Conservation (phyloP, 106 monocot species). For the Allium cepa region DNA sequence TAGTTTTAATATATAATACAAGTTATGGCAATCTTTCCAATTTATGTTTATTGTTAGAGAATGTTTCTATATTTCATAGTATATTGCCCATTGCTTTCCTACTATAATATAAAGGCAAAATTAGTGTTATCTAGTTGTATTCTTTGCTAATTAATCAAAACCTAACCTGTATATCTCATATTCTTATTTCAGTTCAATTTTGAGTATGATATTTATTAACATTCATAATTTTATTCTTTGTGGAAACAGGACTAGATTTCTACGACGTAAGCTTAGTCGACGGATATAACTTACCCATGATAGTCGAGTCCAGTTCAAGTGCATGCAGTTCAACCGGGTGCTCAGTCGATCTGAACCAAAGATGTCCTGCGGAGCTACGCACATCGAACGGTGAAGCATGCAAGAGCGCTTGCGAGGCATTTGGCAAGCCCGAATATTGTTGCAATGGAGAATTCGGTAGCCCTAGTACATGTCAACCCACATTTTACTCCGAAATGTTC, state of each 20-base stretch:
- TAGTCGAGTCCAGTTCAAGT: background rate
- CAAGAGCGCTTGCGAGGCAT: constrained; percentile 31
- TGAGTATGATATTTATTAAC: background rate
- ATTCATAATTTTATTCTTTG: background rate
- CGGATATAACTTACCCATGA: constrained; percentile 25
- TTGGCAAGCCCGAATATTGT: constrained; percentile 24
- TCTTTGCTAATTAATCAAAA: too few relatives aligned
- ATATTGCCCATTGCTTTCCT: too few relatives aligned
- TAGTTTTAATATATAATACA: too few relatives aligned
- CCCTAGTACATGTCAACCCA: constrained; percentile 14
- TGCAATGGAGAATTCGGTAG: constrained; percentile 14
- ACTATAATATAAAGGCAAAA: too few relatives aligned
- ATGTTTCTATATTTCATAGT: too few relatives aligned
- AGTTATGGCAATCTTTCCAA: too few relatives aligned
- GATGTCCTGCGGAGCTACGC: constrained; percentile 28
- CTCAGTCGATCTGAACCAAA: constrained; percentile 28
- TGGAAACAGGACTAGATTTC: constrained; percentile 3
- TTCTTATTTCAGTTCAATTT: background rate
- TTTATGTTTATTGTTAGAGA: too few relatives aligned
- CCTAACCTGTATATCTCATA: background rate
- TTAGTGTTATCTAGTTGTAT: too few relatives aligned
- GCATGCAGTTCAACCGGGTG: constrained; percentile 28
- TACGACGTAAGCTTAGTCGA: constrained; percentile 19
- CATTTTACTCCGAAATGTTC: constrained; percentile 4
- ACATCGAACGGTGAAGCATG: constrained; percentile 7